phyloP scores from a whole-genome alignment of 2,329 filamentous ascomycete genomes.

The Colletotrichum sp. region DNA sequence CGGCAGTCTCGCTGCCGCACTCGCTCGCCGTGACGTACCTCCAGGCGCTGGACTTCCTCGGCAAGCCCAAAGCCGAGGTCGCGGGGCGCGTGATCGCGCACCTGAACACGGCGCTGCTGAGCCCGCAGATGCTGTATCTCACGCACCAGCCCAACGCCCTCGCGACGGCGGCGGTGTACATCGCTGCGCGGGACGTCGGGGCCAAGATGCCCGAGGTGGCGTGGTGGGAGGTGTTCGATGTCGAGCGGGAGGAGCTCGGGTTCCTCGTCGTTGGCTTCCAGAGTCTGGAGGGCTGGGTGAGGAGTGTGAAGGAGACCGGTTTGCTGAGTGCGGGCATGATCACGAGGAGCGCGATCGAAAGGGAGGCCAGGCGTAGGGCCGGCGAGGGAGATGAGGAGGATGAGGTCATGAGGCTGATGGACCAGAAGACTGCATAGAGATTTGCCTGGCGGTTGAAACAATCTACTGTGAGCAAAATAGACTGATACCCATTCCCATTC shows the following conservation, averaged over 20 bases:
- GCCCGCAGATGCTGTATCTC: constrained; percentile 86
- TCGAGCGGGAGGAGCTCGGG: constrained; percentile 90
- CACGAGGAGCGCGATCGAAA: constrained; percentile 61
- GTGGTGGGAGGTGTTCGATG: constrained; percentile 99
- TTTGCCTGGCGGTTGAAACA: background rate
- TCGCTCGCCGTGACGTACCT: constrained; percentile 89
- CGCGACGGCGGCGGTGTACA: constrained; percentile 88
- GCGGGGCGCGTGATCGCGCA: constrained; percentile 73
- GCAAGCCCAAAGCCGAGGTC: constrained; percentile 52
- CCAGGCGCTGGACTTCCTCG: constrained; percentile 80
- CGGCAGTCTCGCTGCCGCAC: constrained; percentile 85
- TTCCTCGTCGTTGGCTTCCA: constrained; percentile 88
- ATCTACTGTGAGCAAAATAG: background rate
- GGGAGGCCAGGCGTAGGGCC: constrained; percentile 62
- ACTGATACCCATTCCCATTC: background rate
- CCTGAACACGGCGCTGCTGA: constrained; percentile 85
- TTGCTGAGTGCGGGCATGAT: constrained; percentile 57
- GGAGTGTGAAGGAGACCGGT: constrained; percentile 59
- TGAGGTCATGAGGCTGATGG: constrained; percentile 42
- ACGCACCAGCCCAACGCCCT: constrained; percentile 90
- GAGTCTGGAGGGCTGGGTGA: constrained; percentile 76
- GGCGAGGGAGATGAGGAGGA: constrained; percentile 46
- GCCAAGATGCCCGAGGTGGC: constrained; percentile 81
- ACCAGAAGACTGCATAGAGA: constrained; percentile 10
- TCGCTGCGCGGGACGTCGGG: constrained; percentile 78